Evolutionary conservation across 2,329 filamentous ascomycete genomes (phyloP).

Genomic region (Clathrospora elynae): DNA sequence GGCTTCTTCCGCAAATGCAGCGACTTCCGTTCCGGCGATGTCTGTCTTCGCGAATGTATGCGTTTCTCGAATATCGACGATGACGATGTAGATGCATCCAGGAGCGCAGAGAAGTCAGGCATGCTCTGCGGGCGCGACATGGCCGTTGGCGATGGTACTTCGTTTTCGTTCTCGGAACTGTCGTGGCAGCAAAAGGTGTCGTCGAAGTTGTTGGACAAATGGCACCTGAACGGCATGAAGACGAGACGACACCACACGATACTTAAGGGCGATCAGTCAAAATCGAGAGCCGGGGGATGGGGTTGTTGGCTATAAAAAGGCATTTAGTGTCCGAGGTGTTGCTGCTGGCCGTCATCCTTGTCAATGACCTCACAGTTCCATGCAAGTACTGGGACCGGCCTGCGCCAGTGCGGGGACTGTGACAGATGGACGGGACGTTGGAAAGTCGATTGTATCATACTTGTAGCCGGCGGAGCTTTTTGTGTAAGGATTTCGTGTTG

Average conservation of each 20-base stretch:
- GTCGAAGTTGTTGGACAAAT: conserved; percentile 15
- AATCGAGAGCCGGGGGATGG: conserved; percentile 4
- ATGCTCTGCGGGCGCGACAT: conserved; percentile 45
- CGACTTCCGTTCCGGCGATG: conserved; percentile 28
- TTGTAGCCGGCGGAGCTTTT: no score
- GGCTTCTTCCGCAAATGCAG: conserved; percentile 37
- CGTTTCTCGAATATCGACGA: conserved; percentile 32
- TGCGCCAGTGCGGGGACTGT: conserved; percentile 9
- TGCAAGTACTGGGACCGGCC: conserved; percentile 11
- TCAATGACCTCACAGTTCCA: conserved; percentile 43
- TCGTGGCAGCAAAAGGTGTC: conserved; percentile 15
- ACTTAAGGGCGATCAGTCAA: background rate
- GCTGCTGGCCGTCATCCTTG: conserved; percentile 37
- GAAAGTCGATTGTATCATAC: conserved; percentile 4
- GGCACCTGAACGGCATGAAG: conserved; percentile 16
- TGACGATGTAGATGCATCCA: conserved; percentile 36
- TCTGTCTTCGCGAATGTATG: conserved; percentile 26
- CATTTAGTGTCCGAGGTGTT: conserved; percentile 18
- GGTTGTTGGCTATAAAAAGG: conserved; percentile 21
- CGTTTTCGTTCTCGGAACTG: conserved; percentile 2
- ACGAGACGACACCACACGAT: conserved; percentile 4
- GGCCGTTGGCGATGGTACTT: conserved; percentile 1
- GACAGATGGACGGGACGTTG: conserved; percentile 5
- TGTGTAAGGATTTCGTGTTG: no score
- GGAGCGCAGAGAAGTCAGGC: conserved; percentile 41